Evolutionary conservation across 192 early-diverging fungal genomes (phyloP).

Genomic region (Mortierella hygrophila): DNA sequence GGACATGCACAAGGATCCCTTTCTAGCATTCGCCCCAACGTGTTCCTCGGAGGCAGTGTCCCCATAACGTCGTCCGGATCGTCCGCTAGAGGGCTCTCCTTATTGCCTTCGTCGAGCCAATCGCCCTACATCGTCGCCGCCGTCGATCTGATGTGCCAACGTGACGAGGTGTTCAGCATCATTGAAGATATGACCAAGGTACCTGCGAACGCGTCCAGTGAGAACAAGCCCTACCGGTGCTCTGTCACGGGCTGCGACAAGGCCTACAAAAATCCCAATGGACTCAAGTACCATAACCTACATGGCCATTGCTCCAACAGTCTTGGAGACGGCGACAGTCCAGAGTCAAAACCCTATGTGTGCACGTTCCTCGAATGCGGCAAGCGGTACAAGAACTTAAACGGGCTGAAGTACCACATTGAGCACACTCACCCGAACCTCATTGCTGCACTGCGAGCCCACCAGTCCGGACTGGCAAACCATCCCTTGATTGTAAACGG

Average conservation of each 20-base stretch:
- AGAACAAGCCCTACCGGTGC: slow-evolving; percentile 90
- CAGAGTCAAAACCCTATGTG: slow-evolving; percentile 73
- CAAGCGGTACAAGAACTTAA: slow-evolving; percentile 84
- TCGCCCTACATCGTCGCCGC: slow-evolving; percentile 7
- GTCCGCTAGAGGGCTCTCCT: neutral
- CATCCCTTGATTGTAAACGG: slow-evolving; percentile 19
- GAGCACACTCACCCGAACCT: slow-evolving; percentile 79
- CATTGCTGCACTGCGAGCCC: slow-evolving; percentile 33
- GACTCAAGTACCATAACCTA: slow-evolving; percentile 97
- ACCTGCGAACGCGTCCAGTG: slow-evolving; percentile 25
- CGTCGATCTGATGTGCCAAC: slow-evolving; percentile 31
- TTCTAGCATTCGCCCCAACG: neutral
- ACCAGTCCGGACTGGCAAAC: slow-evolving; percentile 38
- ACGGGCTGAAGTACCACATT: slow-evolving; percentile 84
- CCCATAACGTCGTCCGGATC: neutral
- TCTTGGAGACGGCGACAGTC: slow-evolving; percentile 59
- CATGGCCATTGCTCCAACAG: slow-evolving; percentile 88
- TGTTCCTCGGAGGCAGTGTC: neutral
- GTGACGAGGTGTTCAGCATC: slow-evolving; percentile 35
- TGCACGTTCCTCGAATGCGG: slow-evolving; percentile 80
- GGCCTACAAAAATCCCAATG: slow-evolving; percentile 99
- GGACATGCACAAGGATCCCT: neutral
- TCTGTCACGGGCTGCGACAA: slow-evolving; percentile 89
- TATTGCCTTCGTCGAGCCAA: neutral
- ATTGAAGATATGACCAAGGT: slow-evolving; percentile 38